Percentiles rank a stretch among this genome's conserved stretches.
These are phyloP conservation scores for Metschnikowia lunata DNA, from an alignment of 805 yeast genomes.

Conservation along the genomic window DNA sequence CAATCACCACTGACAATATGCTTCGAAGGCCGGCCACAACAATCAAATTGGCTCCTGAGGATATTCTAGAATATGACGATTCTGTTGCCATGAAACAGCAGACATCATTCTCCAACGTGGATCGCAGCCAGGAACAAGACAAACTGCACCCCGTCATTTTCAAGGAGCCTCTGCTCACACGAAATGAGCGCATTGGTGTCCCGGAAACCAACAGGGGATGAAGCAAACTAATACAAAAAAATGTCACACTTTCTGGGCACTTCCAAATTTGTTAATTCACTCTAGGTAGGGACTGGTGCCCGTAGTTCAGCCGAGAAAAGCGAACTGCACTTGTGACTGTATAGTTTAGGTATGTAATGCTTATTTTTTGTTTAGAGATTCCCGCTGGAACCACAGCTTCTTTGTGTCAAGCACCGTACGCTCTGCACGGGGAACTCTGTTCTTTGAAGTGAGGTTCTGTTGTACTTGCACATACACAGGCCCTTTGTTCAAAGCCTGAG, in stretches of 20 bases:
- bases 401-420: slow-evolving; percentile 26
- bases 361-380: slow-evolving; percentile 32
- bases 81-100: slow-evolving; percentile 13
- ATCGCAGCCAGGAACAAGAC: slow-evolving; percentile 13
- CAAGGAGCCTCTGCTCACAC: slow-evolving; percentile 15
- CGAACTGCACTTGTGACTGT: no score
- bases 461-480: slow-evolving; percentile 39
- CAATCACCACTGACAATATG: slow-evolving; percentile 36
- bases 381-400: slow-evolving; percentile 40
- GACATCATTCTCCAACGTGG: slow-evolving; percentile 9
- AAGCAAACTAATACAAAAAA: no score
- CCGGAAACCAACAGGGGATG: slow-evolving; percentile 3
- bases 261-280: no score
- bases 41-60: slow-evolving; percentile 64
- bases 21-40: slow-evolving; percentile 69
- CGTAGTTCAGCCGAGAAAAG: no score
- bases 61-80: slow-evolving; percentile 50
- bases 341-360: not conserved
- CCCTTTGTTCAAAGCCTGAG: slow-evolving; percentile 31
- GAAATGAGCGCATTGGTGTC: slow-evolving; percentile 16
- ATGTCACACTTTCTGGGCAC: no score
- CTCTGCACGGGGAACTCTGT: slow-evolving; percentile 36
- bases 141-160: slow-evolving; percentile 12
- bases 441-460: slow-evolving; percentile 18
- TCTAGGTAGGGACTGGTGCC: no score